Conservation (phyloP, 2,329 filamentous ascomycete species). For the Talaromyces sp. region DNA sequence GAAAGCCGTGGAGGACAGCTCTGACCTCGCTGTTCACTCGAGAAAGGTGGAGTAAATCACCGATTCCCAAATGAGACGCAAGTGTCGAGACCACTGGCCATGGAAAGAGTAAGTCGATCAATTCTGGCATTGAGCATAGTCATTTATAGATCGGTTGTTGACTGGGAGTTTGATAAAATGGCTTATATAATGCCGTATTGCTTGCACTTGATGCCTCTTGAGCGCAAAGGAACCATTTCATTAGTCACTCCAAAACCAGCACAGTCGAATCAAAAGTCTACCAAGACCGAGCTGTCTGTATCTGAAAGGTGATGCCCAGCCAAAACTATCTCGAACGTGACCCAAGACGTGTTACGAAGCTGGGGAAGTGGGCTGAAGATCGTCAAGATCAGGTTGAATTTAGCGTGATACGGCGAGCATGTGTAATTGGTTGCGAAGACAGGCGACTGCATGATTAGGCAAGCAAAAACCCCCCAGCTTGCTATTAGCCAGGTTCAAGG, state of each 20-base stretch:
- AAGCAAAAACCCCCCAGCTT: not conserved
- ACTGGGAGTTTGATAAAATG: not conserved
- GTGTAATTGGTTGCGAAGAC: not conserved
- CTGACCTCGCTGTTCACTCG: conserved; percentile 25
- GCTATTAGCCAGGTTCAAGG: not conserved
- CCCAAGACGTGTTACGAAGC: not conserved
- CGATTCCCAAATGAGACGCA: conserved; percentile 24
- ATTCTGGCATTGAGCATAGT: conserved; percentile 19
- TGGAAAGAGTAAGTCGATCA: conserved; percentile 25
- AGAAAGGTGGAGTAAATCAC: conserved; percentile 29
- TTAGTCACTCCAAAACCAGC: not conserved
- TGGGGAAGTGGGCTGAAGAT: conserved; percentile 5
- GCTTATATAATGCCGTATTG: not conserved
- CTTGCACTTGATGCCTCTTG: not conserved
- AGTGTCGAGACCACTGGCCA: conserved; percentile 29
- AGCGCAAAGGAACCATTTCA: not conserved
- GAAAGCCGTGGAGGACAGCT: conserved; percentile 30
- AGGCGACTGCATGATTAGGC: not conserved
- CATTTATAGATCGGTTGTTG: not conserved
- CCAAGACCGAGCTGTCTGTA: not conserved
- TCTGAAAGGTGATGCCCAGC: not conserved
- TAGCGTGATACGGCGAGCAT: conserved; percentile 2
- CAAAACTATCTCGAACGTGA: not conserved
- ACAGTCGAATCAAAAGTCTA: not conserved
- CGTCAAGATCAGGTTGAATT: not conserved